Percentiles rank a stretch among this genome's conserved stretches.
These are phyloP conservation scores for Quaeritorhiza haematococci DNA, from an alignment of 371 early-diverging fungal species.

Conservation along the genomic window DNA sequence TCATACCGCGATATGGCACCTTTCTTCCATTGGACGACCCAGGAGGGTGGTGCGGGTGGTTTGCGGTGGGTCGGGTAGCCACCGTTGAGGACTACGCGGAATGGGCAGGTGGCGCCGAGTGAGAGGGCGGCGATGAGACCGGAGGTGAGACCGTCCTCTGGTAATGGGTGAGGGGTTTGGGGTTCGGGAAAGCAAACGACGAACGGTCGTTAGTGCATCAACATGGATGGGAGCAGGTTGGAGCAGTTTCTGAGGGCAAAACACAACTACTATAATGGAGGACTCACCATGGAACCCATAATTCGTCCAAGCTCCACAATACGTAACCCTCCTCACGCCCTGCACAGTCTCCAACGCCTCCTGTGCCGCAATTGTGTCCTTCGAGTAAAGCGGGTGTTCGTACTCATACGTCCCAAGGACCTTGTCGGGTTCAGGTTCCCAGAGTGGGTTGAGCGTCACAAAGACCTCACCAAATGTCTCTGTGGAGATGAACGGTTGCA, in stretches of 20 bases:
- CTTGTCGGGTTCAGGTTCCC: slow-evolving; percentile 33
- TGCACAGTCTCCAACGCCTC: slow-evolving; percentile 32
- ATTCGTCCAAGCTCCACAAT: slow-evolving; percentile 58
- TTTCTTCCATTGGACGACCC: too few relatives aligned
- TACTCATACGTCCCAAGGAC: slow-evolving; percentile 42
- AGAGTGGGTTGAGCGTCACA: slow-evolving; percentile 55
- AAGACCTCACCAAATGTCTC: slow-evolving; percentile 45
- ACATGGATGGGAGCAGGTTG: background rate
- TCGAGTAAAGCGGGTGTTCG: slow-evolving; percentile 44
- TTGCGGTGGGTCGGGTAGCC: slow-evolving; percentile 38
- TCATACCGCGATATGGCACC: too few relatives aligned
- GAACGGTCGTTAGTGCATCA: background rate
- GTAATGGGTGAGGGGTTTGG: background rate
- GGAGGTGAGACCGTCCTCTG: slow-evolving; percentile 53
- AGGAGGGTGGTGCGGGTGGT: slow-evolving; percentile 18
- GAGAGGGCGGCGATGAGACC: slow-evolving; percentile 45
- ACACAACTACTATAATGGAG: background rate
- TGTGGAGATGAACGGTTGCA: slow-evolving; percentile 45
- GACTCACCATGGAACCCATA: slow-evolving; percentile 57
- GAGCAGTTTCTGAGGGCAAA: background rate
- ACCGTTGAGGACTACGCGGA: slow-evolving; percentile 43
- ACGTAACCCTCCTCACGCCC: slow-evolving; percentile 23
- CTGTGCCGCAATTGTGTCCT: slow-evolving; percentile 36
- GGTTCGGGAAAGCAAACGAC: background rate
- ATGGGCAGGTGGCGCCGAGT: slow-evolving; percentile 51